Base-by-base conservation (phyloP, 805 yeast genomes). In the Ogataea pini region DNA sequence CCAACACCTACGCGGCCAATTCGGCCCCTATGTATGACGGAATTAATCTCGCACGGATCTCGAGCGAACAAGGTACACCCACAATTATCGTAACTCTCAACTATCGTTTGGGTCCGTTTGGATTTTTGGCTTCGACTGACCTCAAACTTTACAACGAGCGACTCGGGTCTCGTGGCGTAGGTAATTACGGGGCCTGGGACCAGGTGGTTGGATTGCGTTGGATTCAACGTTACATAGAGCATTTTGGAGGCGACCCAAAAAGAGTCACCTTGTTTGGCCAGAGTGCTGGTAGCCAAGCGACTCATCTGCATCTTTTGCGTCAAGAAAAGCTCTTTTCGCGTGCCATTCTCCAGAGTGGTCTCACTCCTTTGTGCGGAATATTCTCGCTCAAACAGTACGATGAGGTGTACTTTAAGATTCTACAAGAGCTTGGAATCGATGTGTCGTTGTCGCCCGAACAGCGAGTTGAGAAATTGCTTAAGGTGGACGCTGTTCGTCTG, bases 141-240 rank as follows among this genome's bases (percentile, higher is more conserved):
- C 36, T 50, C 24, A 48, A 48, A 18, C 43, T 33, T 22, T 46
- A 36, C 39, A 49, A 46, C 28, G 42, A 24, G 24, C 25, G 27
- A 31, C 32, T 38, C 13, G 52, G 52, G 3, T 27, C 41, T 7
- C 18, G 16, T 3, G 52, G 52, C 7, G 48, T 34, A 7, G 51
- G 50, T 6, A 59, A 59, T 41, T 49, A 47, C 33, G 62, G 62
- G 6, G 43, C 53, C 8, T 58, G 56, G 55, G 63, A 58, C 36
- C 63, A 58, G 38, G 36, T 49, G 4, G 25, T 33, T 17, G 63
- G 60, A 6, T 43, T 59, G 10, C 46, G 44, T 12, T 58, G 62
- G 63, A 48, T 49, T 7, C 42, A 51, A 19, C 48, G 52, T 20
- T 43, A 56, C 42, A 58, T 59, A 24, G 36, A 47, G 24, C 40